phyloP scores from a whole-genome alignment of 2,329 filamentous ascomycete genomes.

The Venturiaceae sp. region DNA sequence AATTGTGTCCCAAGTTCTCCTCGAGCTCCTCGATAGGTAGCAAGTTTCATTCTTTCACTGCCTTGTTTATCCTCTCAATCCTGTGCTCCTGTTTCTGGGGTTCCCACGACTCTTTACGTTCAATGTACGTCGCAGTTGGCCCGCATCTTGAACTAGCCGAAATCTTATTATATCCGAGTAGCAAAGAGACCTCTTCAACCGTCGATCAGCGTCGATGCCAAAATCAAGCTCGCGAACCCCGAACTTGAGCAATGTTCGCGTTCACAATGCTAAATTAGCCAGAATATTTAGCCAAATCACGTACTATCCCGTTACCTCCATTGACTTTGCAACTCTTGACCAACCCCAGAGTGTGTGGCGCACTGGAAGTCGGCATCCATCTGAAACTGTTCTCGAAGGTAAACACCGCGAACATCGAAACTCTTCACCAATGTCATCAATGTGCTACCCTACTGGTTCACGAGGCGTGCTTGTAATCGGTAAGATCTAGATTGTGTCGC shows the following conservation, averaged over 20 bases:
- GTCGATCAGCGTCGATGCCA: too few relatives aligned
- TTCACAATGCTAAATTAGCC: too few relatives aligned
- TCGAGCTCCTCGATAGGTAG: neutral
- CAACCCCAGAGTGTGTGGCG: too few relatives aligned
- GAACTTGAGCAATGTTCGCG: too few relatives aligned
- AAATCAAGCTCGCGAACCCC: too few relatives aligned
- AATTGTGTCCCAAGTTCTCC: neutral
- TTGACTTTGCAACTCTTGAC: too few relatives aligned
- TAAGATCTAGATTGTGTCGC: neutral
- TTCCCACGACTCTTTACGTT: neutral
- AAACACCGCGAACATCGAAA: neutral
- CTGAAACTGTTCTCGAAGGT: neutral
- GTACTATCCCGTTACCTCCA: too few relatives aligned
- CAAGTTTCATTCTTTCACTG: neutral
- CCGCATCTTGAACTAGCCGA: neutral
- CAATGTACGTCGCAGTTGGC: neutral
- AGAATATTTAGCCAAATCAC: too few relatives aligned
- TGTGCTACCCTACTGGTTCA: neutral
- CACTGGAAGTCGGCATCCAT: neutral
- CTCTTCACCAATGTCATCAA: neutral
- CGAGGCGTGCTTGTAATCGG: neutral
- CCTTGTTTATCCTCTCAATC: neutral
- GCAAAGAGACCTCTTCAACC: too few relatives aligned
- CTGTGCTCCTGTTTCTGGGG: neutral
- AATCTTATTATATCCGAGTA: neutral